Conservation (phyloP, 306 rosid genomes). For the Acacia acuminata region DNA sequence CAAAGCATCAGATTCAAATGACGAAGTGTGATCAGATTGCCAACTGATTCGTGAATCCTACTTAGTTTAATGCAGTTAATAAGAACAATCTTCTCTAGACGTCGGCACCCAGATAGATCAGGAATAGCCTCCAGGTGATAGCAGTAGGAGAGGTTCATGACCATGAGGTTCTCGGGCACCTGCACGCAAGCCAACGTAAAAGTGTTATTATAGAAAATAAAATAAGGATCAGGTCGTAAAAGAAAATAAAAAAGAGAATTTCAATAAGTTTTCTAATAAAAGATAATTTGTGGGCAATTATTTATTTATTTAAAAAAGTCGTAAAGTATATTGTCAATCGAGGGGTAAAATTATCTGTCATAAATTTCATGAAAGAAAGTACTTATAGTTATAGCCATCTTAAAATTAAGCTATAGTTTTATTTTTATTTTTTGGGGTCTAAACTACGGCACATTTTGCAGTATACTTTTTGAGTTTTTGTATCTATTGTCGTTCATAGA, state of each 20-base stretch:
- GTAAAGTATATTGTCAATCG: neutral
- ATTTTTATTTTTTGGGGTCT: neutral
- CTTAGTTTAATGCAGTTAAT: constrained; percentile 44
- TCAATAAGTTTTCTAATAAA: neutral
- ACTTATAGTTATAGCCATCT: neutral
- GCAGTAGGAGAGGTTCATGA: constrained; percentile 53
- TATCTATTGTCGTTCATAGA: neutral
- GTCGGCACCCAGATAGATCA: constrained; percentile 51
- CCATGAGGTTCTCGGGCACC: constrained; percentile 53
- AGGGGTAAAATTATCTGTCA: neutral
- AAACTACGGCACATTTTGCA: neutral
- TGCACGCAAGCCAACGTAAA: constrained; percentile 32
- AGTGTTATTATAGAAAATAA: neutral
- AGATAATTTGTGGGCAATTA: neutral
- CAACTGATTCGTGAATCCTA: constrained; percentile 53
- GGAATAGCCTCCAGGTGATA: constrained; percentile 42
- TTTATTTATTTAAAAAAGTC: neutral
- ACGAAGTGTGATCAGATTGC: constrained; percentile 42
- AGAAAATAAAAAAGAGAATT: too few relatives aligned
- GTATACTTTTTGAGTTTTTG: neutral
- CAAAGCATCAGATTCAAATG: constrained; percentile 52
- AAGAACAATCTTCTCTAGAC: constrained; percentile 53
- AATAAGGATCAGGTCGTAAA: neutral
- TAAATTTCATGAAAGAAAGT: neutral
- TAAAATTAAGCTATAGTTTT: neutral